Base-by-base conservation (phyloP, 2,329 filamentous ascomycete species). In the Exophiala aquamarina region DNA sequence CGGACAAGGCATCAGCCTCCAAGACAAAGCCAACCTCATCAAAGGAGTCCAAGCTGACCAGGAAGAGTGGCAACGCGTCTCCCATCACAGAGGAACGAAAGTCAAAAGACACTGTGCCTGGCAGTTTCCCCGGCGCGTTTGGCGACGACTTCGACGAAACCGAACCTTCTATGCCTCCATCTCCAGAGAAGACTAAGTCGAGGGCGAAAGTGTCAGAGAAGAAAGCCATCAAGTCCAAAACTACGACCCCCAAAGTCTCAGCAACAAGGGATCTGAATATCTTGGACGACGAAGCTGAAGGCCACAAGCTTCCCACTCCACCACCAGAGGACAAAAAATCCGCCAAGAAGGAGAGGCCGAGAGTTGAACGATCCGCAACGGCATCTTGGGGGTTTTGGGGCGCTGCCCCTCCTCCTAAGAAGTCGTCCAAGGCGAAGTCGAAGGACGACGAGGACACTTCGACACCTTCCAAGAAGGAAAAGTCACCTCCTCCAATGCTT, bases 331-430 rank as follows among this genome's bases (percentile, higher is more conserved):
- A 76, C 10, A 82, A 75, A 50, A 81, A 78, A 42, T 64, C 74
- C 3, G 75, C 75, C 3, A 88, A 82, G 68, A 94, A 86, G 64
- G 87, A 94, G 54, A 85, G 89, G 11, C 72, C 86, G 20, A 89
- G 85, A 61, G 81, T 90, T 54, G 87, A 82, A 58, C 86, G 88
- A 48, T 84, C 86, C 29, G 76, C 76, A 28, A 69, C 68, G n/a
- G 74, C 79, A 10, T 82, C 86, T 21, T 93, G 89, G 89, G 85
- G 83, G 28, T 82, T 83, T 64, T 92, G 86, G 86, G 81, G 79
- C 14, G 77, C 82, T 13, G 72, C 77, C 3, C 68, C 75, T 15
- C 61, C 67, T 3, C 64, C 71, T 3, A 73, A 69, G 55, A 75
- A 73, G 56, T 62, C 73, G 17, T 58, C 63, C 52, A 75, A 77